Evolutionary conservation across 257 asterid species (phyloP), one percentile per base, ranked within the genome.

Genomic region (Mitragyna speciosa): DNA sequence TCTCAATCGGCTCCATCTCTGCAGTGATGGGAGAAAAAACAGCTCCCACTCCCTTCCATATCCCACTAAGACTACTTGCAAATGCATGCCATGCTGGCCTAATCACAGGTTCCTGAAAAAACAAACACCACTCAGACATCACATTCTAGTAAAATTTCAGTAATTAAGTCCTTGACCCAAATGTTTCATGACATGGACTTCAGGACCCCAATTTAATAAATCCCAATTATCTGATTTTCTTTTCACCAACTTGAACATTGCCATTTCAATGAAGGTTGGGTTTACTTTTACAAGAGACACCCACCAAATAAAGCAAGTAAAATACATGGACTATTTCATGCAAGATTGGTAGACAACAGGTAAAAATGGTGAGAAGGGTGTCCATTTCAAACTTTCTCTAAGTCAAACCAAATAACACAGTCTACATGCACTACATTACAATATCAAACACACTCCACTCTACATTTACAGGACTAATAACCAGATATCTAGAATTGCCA

Each of bases 21-120:
- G 98, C 98, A 66, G 98, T 96, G 77, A 88, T 85, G 56, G 99
- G 95, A 78, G 98, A 96, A 89, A 90, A 96, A 12, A 92, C 97
- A 48, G 99, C 98, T 81, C 99, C 99, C 77, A 94, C 96, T 80
- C 99, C 99, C 91, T 92, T 96, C 99, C 99, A 96, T 82, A 94
- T 85, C 58, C 99, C 99, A 84, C 98, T 94, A 75, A 96, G 88
- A 83, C 99, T 96, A 85, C 97, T 96, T 49, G 90, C 78, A 84
- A 96, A 96, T 67, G 99, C 94, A 86, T 89, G 81, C 99, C 98
- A 96, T 49, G 92, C 88, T 45, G 99, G 97, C 14, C 87, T 86
- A 89, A 94, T 94, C 17, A 96, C 98, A 30, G 99, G 97, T 86
- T 95, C 99, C 99, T 95, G 89, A 74, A 84, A 84, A 81, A 26